Base-by-base conservation (phyloP, 352 stramenopile genomes). In the Globisporangium takayamanum region DNA sequence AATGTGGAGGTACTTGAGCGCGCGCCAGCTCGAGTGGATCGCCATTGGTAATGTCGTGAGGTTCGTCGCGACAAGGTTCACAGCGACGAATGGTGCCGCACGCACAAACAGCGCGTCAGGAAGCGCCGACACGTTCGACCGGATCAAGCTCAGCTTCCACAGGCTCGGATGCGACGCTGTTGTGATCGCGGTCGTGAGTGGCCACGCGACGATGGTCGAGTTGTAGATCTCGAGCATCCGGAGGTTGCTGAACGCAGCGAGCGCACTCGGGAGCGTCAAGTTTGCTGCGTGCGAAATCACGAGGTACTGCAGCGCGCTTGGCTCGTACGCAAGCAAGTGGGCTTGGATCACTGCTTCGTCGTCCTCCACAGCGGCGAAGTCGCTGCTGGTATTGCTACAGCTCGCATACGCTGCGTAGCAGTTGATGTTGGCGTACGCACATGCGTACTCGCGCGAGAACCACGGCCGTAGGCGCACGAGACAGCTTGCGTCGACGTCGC, bases 161-260 rank as follows among this genome's bases (percentile, higher is more conserved):
- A 49, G 20, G 44, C 28, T 25, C 20, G 44, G 44, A 25, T 49
- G 44, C 20, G 44, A 26, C 18, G 44, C 44, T 15, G 20, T 28
- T 20, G 44, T 26, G 50, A 71, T 53, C 2, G 60, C 46, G 3
- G 64, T 55, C 2, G 54, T 12, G 5, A 33, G 12, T 2, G 55
- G 50, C 64, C 64, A 71, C 26, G 57, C 50, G 22, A 30, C 33
- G 16, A 71, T 22, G 1, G 59, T 65, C 41, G 54, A 41, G 60
- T 67, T 70, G 59, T 64, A 67, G 14, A 70, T 18, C 30, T 67
- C 55, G 26, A 70, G 25, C 37, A 25, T 53, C 12, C 62, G 15
- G 0, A 70, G 51, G 12, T 59, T 64, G 6, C 25, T n/a, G 45
- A 70, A 64, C 12, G 16, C 0, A 16, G 37, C 44, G 20, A 70